Conservation (phyloP, 176 grass and related monocot genomes). For the Triticum dicoccoides region DNA sequence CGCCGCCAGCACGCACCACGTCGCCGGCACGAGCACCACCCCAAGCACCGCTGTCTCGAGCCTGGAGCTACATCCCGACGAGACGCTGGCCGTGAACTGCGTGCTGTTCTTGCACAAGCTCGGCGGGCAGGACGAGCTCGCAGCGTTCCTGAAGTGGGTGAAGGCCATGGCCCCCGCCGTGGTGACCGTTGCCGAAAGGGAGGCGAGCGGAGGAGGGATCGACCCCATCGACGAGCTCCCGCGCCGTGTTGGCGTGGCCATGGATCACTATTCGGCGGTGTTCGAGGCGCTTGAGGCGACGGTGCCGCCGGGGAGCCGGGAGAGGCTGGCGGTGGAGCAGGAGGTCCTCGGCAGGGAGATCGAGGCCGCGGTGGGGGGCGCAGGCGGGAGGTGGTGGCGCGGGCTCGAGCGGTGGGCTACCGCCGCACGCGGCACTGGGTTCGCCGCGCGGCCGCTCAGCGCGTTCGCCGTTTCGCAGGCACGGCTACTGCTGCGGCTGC, state of each 20-base stretch:
- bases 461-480: conserved; percentile 86
- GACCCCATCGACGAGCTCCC: conserved; percentile 46
- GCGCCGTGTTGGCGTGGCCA: conserved; percentile 25
- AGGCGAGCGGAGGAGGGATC: conserved; percentile 29
- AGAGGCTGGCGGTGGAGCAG: conserved; percentile 79
- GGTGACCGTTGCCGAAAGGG: conserved; percentile 80
- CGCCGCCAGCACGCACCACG: conserved; percentile 1
- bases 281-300: conserved; percentile 97
- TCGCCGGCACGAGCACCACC: conserved; percentile 19
- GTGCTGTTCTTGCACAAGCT: conserved; percentile 83
- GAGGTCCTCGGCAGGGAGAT: conserved; percentile 78
- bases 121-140: conserved; percentile 34
- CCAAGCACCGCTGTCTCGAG: neutral
- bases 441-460: conserved; percentile 60
- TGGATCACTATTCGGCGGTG: conserved; percentile 80
- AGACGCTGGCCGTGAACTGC: conserved; percentile 82
- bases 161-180: conserved; percentile 70
- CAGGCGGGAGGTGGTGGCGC: conserved; percentile 44
- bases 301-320: conserved; percentile 71
- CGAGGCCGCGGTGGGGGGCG: conserved; percentile 46
- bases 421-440: conserved; percentile 48
- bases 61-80: conserved; percentile 48
- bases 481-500: conserved; percentile 79
- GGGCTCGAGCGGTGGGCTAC: conserved; percentile 71
- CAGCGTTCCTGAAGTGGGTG: conserved; percentile 56